Evolutionary conservation across 768 basidiomycete species (phyloP), one percentile per base, ranked within the genome.

Genomic region (Tricholoma sp.): DNA sequence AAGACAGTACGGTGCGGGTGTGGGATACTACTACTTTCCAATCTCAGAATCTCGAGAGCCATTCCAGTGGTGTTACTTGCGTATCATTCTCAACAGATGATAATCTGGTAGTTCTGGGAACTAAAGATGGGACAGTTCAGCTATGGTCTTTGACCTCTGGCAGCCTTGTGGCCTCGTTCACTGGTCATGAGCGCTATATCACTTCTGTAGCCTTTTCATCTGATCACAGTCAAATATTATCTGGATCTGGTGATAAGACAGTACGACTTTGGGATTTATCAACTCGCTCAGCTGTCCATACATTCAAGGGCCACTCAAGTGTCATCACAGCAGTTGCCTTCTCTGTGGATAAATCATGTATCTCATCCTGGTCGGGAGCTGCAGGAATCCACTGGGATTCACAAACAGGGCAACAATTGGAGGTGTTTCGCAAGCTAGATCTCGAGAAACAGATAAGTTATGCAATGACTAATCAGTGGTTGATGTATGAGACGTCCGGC

Each of bases 191-290:
- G 8, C 31, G 46, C 24, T 59, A 55, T 50, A 49, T 59, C 47
- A 59, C 54, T 41, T 59, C 11, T 46, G 47, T 59, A 0, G 46
- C 58, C 16, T 55, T 59, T 29, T 55, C 58, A 24, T 22, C 37
- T 10, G 50, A 56, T 45, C 50, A 51, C 22, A 19, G 50, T 19
- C 47, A 43, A 51, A 19, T 19, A 5, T 54, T 50, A 22, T 55
- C 58, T 34, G 54, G 54, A 43, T 59, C 58, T 22, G 58, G 49
- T 39, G 58, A 59, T 52, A 59, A 35, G 22, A 59, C 58, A 8
- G 58, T 55, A n/a, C 39, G 58, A n/a, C 16, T 55, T 5, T 59
- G 58, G 58, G 56, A 60, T 35, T 10, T 35, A 14, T 46, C 27
- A 3, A 29, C 54, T 32, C 31, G 54, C 27, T 31, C 54, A 4